Conservation (phyloP, 495 filamentous ascomycete species). For the Hyaloscypha variabilis region DNA sequence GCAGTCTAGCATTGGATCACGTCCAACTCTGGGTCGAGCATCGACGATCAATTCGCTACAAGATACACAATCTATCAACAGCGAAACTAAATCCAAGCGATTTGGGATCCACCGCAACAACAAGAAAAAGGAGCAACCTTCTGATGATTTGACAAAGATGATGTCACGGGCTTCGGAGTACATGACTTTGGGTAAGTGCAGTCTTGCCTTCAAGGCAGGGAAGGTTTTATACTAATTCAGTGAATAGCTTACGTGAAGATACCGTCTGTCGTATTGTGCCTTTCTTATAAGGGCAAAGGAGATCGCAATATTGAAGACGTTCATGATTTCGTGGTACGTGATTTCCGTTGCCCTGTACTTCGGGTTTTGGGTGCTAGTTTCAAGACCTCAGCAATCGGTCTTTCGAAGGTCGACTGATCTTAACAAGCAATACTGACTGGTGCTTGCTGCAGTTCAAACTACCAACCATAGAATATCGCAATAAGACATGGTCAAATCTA, state of each 20-base stretch:
- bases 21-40: conserved; percentile 47
- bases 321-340: conserved; percentile 76
- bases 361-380: no score
- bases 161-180: conserved; percentile 93
- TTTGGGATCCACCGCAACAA: conserved; percentile 53
- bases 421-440: no score
- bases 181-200: conserved; percentile 96
- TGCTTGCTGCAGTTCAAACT: conserved; percentile 79
- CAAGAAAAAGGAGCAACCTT: conserved; percentile 56
- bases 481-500: conserved; percentile 99
- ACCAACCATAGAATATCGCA: conserved; percentile 91
- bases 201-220: no score
- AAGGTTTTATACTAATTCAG: no score
- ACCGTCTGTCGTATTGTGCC: conserved; percentile 88
- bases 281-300: conserved; percentile 95
- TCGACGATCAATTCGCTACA: conserved; percentile 54
- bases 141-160: conserved; percentile 98
- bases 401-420: no score
- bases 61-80: conserved; percentile 38
- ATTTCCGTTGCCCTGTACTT: no score
- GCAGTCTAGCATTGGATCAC: conserved; percentile 45
- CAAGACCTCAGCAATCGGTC: no score
- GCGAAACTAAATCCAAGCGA: conserved; percentile 53
- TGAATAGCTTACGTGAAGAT: conserved; percentile 96
- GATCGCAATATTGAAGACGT: conserved; percentile 95